These are phyloP conservation scores for Puccinia triticina DNA, from an alignment of 1,284 basidiomycete species.

Conservation along the genomic window DNA sequence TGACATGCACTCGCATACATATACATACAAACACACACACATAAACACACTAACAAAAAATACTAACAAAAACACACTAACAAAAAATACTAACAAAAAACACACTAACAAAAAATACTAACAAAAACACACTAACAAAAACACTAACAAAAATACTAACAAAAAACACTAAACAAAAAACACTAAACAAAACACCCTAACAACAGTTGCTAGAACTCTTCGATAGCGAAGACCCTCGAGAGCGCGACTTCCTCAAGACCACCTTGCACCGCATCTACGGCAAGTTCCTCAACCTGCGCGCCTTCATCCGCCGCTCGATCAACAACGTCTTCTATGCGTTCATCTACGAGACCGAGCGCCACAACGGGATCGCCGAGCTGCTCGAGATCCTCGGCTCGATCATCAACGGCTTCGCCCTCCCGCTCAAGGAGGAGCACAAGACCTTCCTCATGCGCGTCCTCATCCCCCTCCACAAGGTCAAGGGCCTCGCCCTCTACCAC, in stretches of 20 bases:
- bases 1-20: too few relatives aligned
- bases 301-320: slow-evolving; percentile 98
- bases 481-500: slow-evolving; percentile 93
- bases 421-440: slow-evolving; percentile 99
- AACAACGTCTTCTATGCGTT: slow-evolving; percentile 99
- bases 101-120: too few relatives aligned
- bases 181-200: too few relatives aligned
- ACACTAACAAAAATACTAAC: too few relatives aligned
- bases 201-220: slow-evolving; percentile 94
- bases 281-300: slow-evolving; percentile 97
- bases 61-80: too few relatives aligned
- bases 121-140: too few relatives aligned
- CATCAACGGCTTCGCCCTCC: slow-evolving; percentile 98
- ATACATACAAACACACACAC: too few relatives aligned
- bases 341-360: slow-evolving; percentile 96
- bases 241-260: slow-evolving; percentile 99
- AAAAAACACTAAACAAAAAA: too few relatives aligned
- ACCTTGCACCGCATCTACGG: slow-evolving; percentile 99
- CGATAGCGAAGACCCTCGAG: slow-evolving; percentile 97
- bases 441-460: slow-evolving; percentile 95
- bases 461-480: slow-evolving; percentile 96
- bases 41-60: too few relatives aligned
- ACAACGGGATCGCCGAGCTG: slow-evolving; percentile 98
- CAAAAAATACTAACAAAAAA: too few relatives aligned
- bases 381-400: slow-evolving; percentile 98